A percentile compares a stretch with the other conserved stretches of the same genome.
phyloP scores from a whole-genome alignment of 257 asterid species.

The Nicotiana tomentosiformis region DNA sequence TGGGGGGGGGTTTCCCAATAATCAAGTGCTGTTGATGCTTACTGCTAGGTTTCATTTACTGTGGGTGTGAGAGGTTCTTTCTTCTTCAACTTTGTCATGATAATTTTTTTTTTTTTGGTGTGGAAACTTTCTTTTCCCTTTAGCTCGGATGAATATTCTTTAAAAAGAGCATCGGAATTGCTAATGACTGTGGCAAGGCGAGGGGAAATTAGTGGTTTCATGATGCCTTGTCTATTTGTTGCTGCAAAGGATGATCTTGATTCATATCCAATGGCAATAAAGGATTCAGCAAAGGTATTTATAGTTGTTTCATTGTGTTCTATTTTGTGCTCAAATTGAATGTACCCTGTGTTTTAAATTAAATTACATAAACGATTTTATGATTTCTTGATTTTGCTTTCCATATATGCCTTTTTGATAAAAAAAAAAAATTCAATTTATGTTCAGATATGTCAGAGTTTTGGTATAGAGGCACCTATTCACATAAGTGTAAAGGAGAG shows the following conservation, averaged over 20 bases:
- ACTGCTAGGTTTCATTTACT: not conserved
- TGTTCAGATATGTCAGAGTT: constrained; percentile 68
- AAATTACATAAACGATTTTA: not conserved
- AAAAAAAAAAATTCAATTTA: not conserved
- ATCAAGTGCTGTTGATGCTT: not conserved
- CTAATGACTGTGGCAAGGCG: constrained; percentile 62
- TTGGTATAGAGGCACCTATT: constrained; percentile 85
- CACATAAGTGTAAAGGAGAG: constrained; percentile 77
- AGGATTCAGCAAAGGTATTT: constrained; percentile 72
- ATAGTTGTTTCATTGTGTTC: not conserved
- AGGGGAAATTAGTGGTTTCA: constrained; percentile 70
- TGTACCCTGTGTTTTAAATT: not conserved
- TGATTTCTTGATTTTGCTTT: not conserved
- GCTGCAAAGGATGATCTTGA: constrained; percentile 85
- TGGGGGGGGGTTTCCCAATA: not conserved
- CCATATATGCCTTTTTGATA: not conserved
- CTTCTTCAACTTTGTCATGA: not conserved
- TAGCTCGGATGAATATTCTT: constrained; percentile 78
- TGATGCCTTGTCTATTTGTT: constrained; percentile 86
- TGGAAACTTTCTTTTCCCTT: constrained; percentile 6
- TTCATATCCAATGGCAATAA: constrained; percentile 45
- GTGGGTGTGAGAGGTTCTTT: not conserved
- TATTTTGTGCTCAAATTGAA: not conserved
- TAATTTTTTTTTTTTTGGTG: not conserved
- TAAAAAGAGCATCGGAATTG: constrained; percentile 71